Evolutionary conservation across 164 flowering plant genomes (phyloP).

Genomic region (Liriodendron chinense): DNA sequence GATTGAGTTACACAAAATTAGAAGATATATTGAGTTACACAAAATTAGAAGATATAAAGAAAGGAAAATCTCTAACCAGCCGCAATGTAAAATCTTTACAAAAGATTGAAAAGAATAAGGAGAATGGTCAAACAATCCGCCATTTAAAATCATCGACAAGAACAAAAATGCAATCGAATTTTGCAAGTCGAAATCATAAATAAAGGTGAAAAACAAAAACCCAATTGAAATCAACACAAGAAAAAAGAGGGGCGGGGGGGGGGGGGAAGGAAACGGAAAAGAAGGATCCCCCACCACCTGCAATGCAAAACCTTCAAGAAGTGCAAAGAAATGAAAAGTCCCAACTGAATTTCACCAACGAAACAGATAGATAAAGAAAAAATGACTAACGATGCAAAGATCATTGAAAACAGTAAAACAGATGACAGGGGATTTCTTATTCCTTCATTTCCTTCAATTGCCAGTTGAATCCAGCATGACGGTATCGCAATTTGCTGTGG

Average conservation of each 20-base stretch:
- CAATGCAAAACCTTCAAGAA: not conserved
- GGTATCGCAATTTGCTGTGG: not conserved
- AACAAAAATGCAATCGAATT: not conserved
- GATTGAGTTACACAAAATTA: not conserved
- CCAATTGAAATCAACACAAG: not conserved
- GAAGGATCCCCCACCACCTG: not conserved
- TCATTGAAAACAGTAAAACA: not conserved
- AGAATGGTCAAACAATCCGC: not conserved
- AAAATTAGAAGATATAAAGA: not conserved
- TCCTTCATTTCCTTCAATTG: not conserved
- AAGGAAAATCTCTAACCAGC: not conserved
- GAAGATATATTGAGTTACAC: not conserved
- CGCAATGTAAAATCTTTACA: not conserved
- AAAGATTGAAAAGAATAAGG: not conserved
- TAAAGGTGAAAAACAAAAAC: not conserved
- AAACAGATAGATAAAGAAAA: not conserved
- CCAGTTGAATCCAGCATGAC: not conserved
- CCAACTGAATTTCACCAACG: not conserved
- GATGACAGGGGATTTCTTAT: not conserved
- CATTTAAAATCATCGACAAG: not conserved
- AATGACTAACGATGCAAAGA: not conserved
- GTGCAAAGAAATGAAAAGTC: not conserved
- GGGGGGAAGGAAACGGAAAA: not conserved
- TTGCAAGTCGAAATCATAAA: not conserved
- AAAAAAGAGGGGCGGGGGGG: too few relatives aligned